A percentile compares a stretch with the other conserved stretches of the same genome.
Evolutionary conservation across 345 rosid genomes (phyloP).

Genomic region (Aegle marmelos): DNA sequence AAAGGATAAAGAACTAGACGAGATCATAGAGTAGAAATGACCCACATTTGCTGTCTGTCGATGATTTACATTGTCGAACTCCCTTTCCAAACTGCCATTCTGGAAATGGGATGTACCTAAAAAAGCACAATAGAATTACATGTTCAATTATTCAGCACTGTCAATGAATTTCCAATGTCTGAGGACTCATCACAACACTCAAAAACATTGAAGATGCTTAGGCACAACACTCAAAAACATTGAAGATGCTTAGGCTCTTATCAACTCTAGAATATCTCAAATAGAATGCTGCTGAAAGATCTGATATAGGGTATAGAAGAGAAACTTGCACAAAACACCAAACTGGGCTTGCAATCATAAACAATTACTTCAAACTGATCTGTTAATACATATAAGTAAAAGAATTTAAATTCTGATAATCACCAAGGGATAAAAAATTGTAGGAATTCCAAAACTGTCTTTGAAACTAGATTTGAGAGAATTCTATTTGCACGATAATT

Average conservation of each 20-base stretch:
- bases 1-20: background rate
- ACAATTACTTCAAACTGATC: constrained; percentile 4
- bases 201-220: background rate
- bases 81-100: constrained; percentile 33
- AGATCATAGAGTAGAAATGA: background rate
- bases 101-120: constrained; percentile 54
- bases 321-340: background rate
- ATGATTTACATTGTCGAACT: constrained; percentile 32
- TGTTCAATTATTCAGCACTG: background rate
- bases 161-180: background rate
- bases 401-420: background rate
- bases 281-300: background rate
- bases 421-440: background rate
- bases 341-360: background rate
- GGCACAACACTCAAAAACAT: background rate
- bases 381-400: background rate
- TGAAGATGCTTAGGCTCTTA: background rate
- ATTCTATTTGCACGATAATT: constrained; percentile 9
- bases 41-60: constrained; percentile 48
- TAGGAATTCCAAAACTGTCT: background rate
- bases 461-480: background rate
- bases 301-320: background rate
- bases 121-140: constrained; percentile 22
- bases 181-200: background rate
- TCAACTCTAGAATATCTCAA: background rate